Evolutionary conservation across 2,329 filamentous ascomycete genomes (phyloP), one percentile per base, ranked within the genome.

Genomic region (Keithomyces neogunnii): DNA sequence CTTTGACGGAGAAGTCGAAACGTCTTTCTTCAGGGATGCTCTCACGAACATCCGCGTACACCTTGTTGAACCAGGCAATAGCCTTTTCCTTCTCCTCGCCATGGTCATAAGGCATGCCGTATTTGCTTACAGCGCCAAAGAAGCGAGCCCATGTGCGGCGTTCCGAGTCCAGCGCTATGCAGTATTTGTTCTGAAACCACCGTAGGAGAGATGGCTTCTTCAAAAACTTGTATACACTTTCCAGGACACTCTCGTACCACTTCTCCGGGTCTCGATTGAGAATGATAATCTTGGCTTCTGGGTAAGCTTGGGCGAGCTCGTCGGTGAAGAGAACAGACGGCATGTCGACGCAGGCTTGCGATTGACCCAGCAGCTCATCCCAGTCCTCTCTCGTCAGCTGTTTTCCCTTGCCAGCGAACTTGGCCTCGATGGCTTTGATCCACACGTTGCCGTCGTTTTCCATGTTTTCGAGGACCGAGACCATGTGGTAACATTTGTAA

Each of bases 281-380:
- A 47, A 71, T 65, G 51, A 71, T 54, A 43, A 70, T 62, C 53
- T 70, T 70, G 47, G 69, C 69, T 10, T 69, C 66, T 4, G 65
- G 65, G 47, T 65, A 65, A 19, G 56, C 42, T 32, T 59, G 61
- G 32, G 69, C 67, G 9, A 71, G 60, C 48, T 71, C 67, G 49
- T 61, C 52, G 47, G 63, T 65, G 57, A 71, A 68, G 58, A 82
- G 84, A 38, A 78, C 70, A 1, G 81, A 68, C 1, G 84, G 81
- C 13, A 81, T 63, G 45, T 78, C 78, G 51, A 74, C 73, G 7
- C 76, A 80, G 28, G 73, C 74, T n/a, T 80, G 72, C 57, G 66
- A 72, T 29, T 68, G 59, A 45, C 69, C 71, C 46, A 76, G 68
- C 5, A 77, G 61, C 51, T 64, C 63, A 60, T 77, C 74, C 66